Base-by-base conservation (phyloP, 495 filamentous ascomycete species). In the Trichoderma erinaceum region DNA sequence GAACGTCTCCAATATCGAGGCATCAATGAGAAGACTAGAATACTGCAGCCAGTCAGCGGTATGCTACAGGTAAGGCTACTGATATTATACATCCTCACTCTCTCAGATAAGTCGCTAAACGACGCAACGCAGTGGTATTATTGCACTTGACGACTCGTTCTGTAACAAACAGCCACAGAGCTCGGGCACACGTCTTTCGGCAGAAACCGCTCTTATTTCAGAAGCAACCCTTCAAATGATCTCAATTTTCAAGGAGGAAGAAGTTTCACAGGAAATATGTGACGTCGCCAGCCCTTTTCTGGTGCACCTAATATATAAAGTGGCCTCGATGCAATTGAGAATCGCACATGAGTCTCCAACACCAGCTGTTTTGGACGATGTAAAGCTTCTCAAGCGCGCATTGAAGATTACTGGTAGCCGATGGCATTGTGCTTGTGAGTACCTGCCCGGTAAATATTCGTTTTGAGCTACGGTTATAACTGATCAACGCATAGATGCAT, bases 31-130 rank as follows among this genome's bases (percentile, higher is more conserved):
- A 32, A 23, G 56, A 7, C n/a, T 61, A 13, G 56, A 61, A 13
- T 61, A 61, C 16, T 61, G 56, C 25, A 61, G 56, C 25, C 56
- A 61, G n/a, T 29, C 56, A 15, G 23, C 56, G 29, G 25, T 61
- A 15, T 61, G 56, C 25, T 61, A 61, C n/a, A 32, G 23, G 56
- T 61, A 61, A 18, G 25, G 56, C 56, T 61, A 11, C 4, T 61
- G 23, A 13, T 13, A 29, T 29, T 29, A 29, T 29, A 4, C 4
- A 1, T 25, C 4, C 25, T 21, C 25, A 1, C 16, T 15, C 13
- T 10, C 27, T 32, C 2, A 29, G 8, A 6, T 23, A 61, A 13
- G 15, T 13, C 35, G 56, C 56, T 61, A 61, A 61, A 61, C n/a
- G 27, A 32, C 12, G 25, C 11, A 61, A 32, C 12, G 25, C 11